Conservation (phyloP, 1,139 yeast genomes). For the Taiozyma sp. region DNA sequence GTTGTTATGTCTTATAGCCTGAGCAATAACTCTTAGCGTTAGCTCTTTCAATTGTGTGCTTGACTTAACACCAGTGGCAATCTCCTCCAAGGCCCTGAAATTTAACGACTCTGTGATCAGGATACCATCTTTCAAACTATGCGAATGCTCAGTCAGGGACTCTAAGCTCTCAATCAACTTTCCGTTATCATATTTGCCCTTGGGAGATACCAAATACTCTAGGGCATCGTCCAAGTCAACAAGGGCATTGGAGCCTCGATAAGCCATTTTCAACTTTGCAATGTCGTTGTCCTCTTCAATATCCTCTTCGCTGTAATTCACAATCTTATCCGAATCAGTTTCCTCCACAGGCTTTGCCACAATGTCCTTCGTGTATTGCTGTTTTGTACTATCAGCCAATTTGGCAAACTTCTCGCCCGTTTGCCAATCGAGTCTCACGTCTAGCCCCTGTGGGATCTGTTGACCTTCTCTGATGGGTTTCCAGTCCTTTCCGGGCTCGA, state of each 20-base stretch:
- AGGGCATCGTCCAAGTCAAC: conserved; percentile 19
- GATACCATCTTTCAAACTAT: conserved; percentile 21
- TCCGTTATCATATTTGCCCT: not conserved
- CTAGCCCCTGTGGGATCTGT: conserved; percentile 72
- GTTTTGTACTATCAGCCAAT: conserved; percentile 33
- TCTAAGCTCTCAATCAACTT: conserved; percentile 11
- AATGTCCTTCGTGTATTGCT: not conserved
- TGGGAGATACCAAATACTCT: conserved; percentile 1
- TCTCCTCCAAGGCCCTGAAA: conserved; percentile 9
- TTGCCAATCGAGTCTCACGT: conserved; percentile 64
- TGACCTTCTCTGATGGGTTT: conserved; percentile 63
- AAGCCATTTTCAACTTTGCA: conserved; percentile 15
- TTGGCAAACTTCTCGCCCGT: conserved; percentile 69
- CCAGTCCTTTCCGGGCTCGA: conserved; percentile 66
- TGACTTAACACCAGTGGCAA: conserved; percentile 5
- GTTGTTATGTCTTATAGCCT: conserved; percentile 68
- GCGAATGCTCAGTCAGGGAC: conserved; percentile 23
- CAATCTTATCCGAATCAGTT: conserved; percentile 12
- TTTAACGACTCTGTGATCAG: conserved; percentile 13
- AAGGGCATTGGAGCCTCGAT: conserved; percentile 9
- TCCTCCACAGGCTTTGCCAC: conserved; percentile 13
- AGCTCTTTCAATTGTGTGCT: conserved; percentile 35
- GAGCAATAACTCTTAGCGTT: conserved; percentile 46
- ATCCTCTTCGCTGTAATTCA: conserved; percentile 10
- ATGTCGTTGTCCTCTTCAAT: conserved; percentile 18